Evolutionary conservation across 2,329 filamentous ascomycete species (phyloP), one percentile per base, ranked within the genome.

Genomic region (Cladosporium sp.): DNA sequence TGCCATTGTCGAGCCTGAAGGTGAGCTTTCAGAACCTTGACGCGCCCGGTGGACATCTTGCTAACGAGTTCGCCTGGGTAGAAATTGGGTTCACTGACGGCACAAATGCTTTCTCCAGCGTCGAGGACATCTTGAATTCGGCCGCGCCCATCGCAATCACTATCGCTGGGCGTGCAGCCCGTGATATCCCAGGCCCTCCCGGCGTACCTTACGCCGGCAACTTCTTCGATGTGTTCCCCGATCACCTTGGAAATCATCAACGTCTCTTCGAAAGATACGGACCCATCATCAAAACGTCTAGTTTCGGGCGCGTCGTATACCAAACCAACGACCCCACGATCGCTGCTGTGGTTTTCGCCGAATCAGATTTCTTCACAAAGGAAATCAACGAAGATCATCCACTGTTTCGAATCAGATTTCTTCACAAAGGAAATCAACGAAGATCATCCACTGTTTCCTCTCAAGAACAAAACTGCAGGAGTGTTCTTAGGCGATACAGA

Each of bases 81-180:
- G 32, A 34, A 15, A 34, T 34, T 12, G 32, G 32, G 32, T 34
- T 34, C 32, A 15, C 11, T 5, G 13, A 13, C 12, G n/a, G n/a
- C 12, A 34, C 32, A 13, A 34, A 6, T 13, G 32, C 13, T 13
- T 15, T 34, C 12, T 13, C 11, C 5, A 7, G 6, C 12, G 11
- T 13, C 5, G 32, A 34, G 13, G 32, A 34, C 6, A 4, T 34
- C 11, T 15, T 13, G n/a, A 12, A 4, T 7, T 37, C 43, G 15
- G n/a, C 9, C 2, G 20, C 6, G 4, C 7, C 64, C 6, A 56
- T 67, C 24, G 59, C 55, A 49, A 68, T 80, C 54, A 73, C 69
- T 4, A 70, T 80, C 13, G 76, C 80, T 51, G 75, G 77, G 18
- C 69, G 75, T 32, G 59, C 68, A 3, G 72, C 80, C 6, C 74